Base-by-base conservation (phyloP, 2,329 filamentous ascomycete genomes). In the Colletotrichum sp. region DNA sequence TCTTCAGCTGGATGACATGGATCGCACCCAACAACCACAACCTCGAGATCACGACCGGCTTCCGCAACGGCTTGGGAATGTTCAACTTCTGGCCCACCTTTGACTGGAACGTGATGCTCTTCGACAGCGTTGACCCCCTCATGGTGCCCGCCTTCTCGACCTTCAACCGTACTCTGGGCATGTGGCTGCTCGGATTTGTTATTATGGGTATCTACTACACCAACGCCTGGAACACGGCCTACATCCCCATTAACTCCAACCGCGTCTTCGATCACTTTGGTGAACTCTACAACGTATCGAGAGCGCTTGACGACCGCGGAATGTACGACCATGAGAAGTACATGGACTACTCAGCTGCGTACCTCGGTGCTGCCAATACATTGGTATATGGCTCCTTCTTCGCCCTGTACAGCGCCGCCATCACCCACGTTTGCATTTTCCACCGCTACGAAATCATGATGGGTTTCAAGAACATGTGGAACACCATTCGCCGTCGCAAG, bases 1-100 rank as follows among this genome's bases (percentile, higher is more conserved):
- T 83, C 73, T 91, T 91, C 80, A 87, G 84, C 78, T 91, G 89
- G 88, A 86, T 90, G 78, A 86, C 86, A 0, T 91, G 89, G 89
- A 90, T 91, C 68, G 82, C 86, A 0, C 89, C 89, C 0, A 77
- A 82, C 16, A 88, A 87, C 67, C 78, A 80, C 8, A 82, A 84
- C 60, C 78, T 88, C 21, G 82, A 81, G 52, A 80, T 82, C 26
- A 77, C 88, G 26, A 84, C 84, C 0, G 86, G 87, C 4, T 81
- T 82, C 36, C 78, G 80, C 6, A 83, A 81, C 16, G 87, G 86
- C 1, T 78, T 88, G 2, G 86, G 87, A 28, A 78, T 88, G 24
- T 89, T 88, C 81, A 87, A 87, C 75, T 85, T 84, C 2, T 74
- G 84, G 5, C 83, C 86, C 0, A 87, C 86, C 2, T 84, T 87